These are phyloP conservation scores for Alternaria infectoria DNA, from an alignment of 2,329 filamentous ascomycete genomes.

Conservation along the genomic window DNA sequence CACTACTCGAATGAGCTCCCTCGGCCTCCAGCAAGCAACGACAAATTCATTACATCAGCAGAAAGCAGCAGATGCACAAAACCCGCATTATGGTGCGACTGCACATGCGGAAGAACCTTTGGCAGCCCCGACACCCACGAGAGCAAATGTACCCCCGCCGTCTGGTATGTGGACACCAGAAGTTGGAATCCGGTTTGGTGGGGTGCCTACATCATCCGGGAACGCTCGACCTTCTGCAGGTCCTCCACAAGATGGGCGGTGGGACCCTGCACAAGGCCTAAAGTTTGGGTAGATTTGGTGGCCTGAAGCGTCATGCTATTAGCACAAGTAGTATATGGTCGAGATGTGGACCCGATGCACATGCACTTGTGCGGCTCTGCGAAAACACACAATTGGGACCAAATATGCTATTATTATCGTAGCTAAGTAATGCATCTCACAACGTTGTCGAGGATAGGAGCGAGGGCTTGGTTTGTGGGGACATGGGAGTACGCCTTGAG, in stretches of 20 bases:
- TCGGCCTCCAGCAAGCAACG: constrained; percentile 58
- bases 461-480: constrained; percentile 11
- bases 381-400: background rate
- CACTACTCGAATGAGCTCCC: constrained; percentile 64
- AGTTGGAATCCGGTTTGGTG: constrained; percentile 79
- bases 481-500: constrained; percentile 33
- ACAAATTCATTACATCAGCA: constrained; percentile 53
- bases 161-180: constrained; percentile 77
- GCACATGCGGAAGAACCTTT: constrained; percentile 61
- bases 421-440: constrained; percentile 14
- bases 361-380: constrained; percentile 1
- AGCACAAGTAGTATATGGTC: constrained; percentile 1
- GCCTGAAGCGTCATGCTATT: background rate
- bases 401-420: constrained; percentile 20
- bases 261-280: constrained; percentile 49
- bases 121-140: constrained; percentile 54
- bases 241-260: constrained; percentile 46
- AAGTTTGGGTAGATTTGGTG: constrained; percentile 44
- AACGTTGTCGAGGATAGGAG: constrained; percentile 7
- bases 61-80: constrained; percentile 58
- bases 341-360: background rate
- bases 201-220: constrained; percentile 40
- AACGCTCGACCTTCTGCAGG: constrained; percentile 41
- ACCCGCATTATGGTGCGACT: constrained; percentile 63
- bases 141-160: constrained; percentile 45